phyloP scores from a whole-genome alignment of 2,329 filamentous ascomycete genomes.

The Calonectria crousiana region DNA sequence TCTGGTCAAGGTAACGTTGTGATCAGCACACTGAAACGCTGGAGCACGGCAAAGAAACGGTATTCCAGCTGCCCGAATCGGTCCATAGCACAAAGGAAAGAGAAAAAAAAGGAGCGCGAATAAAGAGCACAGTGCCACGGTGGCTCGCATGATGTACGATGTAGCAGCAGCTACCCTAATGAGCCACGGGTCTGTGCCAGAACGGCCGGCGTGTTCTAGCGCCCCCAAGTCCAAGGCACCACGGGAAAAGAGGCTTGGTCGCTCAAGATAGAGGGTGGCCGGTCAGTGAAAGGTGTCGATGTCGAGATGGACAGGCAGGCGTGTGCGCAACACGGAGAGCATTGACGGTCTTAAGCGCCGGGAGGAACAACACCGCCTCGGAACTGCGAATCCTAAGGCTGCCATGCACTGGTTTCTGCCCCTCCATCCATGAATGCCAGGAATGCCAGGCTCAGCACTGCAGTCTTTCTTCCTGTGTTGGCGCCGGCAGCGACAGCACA shows the following conservation, averaged over 20 bases:
- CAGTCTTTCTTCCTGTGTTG: neutral
- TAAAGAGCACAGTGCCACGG: conserved; percentile 20
- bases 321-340: neutral
- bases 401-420: neutral
- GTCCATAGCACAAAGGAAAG: neutral
- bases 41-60: neutral
- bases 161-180: conserved; percentile 7
- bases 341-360: neutral
- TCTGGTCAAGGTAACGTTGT: conserved; percentile 6
- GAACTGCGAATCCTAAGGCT: neutral
- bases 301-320: neutral
- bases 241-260: neutral
- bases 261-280: neutral
- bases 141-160: conserved; percentile 27
- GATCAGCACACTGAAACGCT: neutral
- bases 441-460: neutral
- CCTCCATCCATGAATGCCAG: neutral
- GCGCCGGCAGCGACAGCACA: neutral
- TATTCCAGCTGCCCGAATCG: neutral
- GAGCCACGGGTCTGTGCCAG: conserved; percentile 11
- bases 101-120: conserved; percentile 7
- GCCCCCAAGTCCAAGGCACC: neutral
- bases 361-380: neutral
- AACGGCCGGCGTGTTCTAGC: conserved; percentile 9
- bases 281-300: neutral